Base-by-base conservation (phyloP, 2,329 filamentous ascomycete genomes). In the Neobulgaria alba region DNA sequence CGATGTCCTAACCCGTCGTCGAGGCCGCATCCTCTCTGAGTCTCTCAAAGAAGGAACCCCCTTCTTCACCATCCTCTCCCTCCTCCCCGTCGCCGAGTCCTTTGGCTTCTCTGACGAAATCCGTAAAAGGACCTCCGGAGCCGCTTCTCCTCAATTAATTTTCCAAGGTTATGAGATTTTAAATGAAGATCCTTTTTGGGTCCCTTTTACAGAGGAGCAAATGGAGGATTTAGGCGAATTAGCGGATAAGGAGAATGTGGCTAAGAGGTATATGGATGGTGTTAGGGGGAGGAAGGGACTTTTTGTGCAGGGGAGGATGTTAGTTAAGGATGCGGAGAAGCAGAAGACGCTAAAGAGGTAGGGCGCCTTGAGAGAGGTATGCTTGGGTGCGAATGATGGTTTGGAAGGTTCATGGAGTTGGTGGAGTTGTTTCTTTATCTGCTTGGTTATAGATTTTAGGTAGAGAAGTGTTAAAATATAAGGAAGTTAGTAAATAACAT, bases 21-120 rank as follows among this genome's bases (percentile, higher is more conserved):
- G 89, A 23, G 92, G 92, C 18, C 82, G 82, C 29, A 93, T 98
- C 39, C 77, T 94, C 16, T 84, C 84, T 8, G 92, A 98, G 64
- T 79, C 80, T 15, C 85, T 98, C 69, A 93, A 95, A 55, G 88
- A 95, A 59, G 90, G 92, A 17, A 95, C 87, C 0, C 89, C 90
- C 1, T 96, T 95, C 65, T 98, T 95, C 70, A 95, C 87, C 3
- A 94, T 98, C 59, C 75, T 83, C 39, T 85, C 89, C 0, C 72
- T 89, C 2, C 73, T 98, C 4, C 92, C 92, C 1, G 92, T 95
- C 0, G 90, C 88, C 15, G 89, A 95, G 64, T 92, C 85, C 7
- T 98, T 98, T 60, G 92, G 92, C 1, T 98, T 98, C 67, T 78
- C 79, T 3, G 92, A 96, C 59, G 92, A 98, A 64, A 96, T 98